Percentiles rank a stretch among this genome's conserved stretches.
Conservation (phyloP, 805 yeast species). For the Ogataea nakhonphanomensis region DNA sequence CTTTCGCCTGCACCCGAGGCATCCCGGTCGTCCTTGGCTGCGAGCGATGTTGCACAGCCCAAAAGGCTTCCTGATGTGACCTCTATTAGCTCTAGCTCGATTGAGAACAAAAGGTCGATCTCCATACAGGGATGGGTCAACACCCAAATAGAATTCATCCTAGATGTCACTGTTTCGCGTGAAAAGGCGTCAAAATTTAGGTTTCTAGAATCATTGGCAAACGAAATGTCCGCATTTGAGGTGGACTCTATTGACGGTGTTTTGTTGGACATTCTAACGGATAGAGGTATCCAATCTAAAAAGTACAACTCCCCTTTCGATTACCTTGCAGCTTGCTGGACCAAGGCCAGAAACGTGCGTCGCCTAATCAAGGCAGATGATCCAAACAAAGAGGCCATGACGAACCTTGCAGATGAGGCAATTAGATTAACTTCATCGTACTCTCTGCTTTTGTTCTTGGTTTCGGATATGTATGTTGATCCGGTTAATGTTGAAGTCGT, state of each 20-base stretch:
- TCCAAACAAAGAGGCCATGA: slow-evolving; percentile 35
- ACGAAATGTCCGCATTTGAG: slow-evolving; percentile 26
- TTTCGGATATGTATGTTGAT: slow-evolving; percentile 57
- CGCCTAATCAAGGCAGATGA: slow-evolving; percentile 43
- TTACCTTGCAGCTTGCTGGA: slow-evolving; percentile 47
- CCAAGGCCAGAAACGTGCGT: slow-evolving; percentile 37
- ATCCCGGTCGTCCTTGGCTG: not conserved
- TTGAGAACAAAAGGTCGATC: slow-evolving; percentile 1
- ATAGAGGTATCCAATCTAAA: slow-evolving; percentile 41
- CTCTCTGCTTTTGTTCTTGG: slow-evolving; percentile 65
- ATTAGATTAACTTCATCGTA: slow-evolving; percentile 53
- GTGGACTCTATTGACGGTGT: slow-evolving; percentile 44
- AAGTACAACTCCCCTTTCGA: slow-evolving; percentile 36
- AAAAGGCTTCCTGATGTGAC: no score
- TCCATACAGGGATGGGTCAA: slow-evolving; percentile 40
- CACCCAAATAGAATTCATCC: slow-evolving; percentile 35
- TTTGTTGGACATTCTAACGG: slow-evolving; percentile 55
- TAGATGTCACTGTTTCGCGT: slow-evolving; percentile 34
- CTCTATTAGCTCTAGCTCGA: not conserved
- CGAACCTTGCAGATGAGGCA: slow-evolving; percentile 43
- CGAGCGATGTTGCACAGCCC: no score
- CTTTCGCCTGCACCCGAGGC: not conserved
- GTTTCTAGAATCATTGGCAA: slow-evolving; percentile 24
- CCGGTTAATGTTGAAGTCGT: slow-evolving; percentile 33
- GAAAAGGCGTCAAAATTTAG: slow-evolving; percentile 19